Evolutionary conservation across 2,329 filamentous ascomycete genomes (phyloP), one percentile per base, ranked within the genome.

Genomic region (Aspergillus felis): DNA sequence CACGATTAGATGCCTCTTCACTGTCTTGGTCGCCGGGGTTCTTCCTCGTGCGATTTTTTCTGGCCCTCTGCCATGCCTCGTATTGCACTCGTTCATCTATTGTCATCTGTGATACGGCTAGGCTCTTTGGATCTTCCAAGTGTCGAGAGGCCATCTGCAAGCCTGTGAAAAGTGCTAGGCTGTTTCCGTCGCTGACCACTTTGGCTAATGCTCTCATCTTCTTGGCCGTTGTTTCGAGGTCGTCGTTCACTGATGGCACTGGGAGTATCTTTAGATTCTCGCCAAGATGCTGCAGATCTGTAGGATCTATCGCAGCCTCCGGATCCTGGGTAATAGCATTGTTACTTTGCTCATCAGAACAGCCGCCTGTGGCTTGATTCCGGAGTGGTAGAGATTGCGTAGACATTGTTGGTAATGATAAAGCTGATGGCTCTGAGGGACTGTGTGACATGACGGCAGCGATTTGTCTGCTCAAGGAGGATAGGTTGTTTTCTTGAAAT

Each of bases 151-250:
- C 55, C 12, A 62, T 44, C 47, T 61, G 54, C 35, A 61, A 22
- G 3, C 64, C 64, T 8, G 65, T 67, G 41, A 51, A 63, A 2
- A 65, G 53, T 8, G 65, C 64, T 12, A 66, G 59, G 53, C 61
- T 66, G 51, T 66, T 61, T 0, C 64, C 63, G 12, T 59, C 51
- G 20, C 53, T 10, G 10, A 61, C 60, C 10, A 58, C 53, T 7
- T 56, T 53, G 10, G 64, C 62, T 14, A 66, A 57, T 6, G 53
- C 57, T 29, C 53, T 10, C 10, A 66, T 42, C 55, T 66, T 66
- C 20, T n/a, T 52, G 2, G 50, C 57, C 25, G 62, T 66, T 14
- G 54, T 53, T 55, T 62, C 55, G 8, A 66, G 59, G 28, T 61
- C 55, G 47, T 66, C 64, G n/a, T 29, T 50, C 8, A 55, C 54